A percentile compares a stretch with the other conserved stretches of the same genome.
phyloP scores from a whole-genome alignment of 2,329 filamentous ascomycete species.

The Cadophora gregata region DNA sequence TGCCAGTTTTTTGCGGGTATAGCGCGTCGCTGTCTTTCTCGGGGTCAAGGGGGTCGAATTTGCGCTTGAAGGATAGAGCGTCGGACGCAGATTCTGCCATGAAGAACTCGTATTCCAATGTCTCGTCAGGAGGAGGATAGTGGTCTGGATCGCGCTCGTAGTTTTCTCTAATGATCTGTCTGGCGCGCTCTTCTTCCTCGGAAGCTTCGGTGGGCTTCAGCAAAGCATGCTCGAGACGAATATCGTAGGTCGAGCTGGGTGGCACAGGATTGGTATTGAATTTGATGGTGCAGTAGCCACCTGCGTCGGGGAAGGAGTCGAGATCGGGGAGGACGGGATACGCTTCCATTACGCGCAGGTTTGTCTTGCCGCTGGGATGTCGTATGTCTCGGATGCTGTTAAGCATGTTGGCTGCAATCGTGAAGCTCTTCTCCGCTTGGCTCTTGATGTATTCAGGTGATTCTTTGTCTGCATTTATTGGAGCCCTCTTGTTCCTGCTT shows the following conservation, averaged over 20 bases:
- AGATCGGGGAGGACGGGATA: constrained; percentile 69
- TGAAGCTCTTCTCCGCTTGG: constrained; percentile 69
- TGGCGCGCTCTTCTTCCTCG: constrained; percentile 57
- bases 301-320: constrained; percentile 72
- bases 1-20: constrained; percentile 58
- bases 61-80: constrained; percentile 62
- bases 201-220: constrained; percentile 65
- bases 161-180: constrained; percentile 55
- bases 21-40: constrained; percentile 59
- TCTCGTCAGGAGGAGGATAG: constrained; percentile 61
- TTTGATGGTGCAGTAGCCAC: constrained; percentile 73
- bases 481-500: constrained; percentile 50
- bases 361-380: constrained; percentile 59
- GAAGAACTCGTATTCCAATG: constrained; percentile 72
- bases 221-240: constrained; percentile 64
- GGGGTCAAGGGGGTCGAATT: constrained; percentile 63
- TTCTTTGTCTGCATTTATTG: constrained; percentile 59
- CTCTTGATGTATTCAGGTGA: constrained; percentile 70
- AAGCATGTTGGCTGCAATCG: constrained; percentile 58
- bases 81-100: constrained; percentile 57
- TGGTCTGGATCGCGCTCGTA: constrained; percentile 62
- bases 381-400: constrained; percentile 60
- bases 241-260: constrained; percentile 59
- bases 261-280: constrained; percentile 69
- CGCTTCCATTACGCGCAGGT: constrained; percentile 63